Evolutionary conservation across 2,329 filamentous ascomycete species (phyloP).

Genomic region (Orbilia blumenaviensis): DNA sequence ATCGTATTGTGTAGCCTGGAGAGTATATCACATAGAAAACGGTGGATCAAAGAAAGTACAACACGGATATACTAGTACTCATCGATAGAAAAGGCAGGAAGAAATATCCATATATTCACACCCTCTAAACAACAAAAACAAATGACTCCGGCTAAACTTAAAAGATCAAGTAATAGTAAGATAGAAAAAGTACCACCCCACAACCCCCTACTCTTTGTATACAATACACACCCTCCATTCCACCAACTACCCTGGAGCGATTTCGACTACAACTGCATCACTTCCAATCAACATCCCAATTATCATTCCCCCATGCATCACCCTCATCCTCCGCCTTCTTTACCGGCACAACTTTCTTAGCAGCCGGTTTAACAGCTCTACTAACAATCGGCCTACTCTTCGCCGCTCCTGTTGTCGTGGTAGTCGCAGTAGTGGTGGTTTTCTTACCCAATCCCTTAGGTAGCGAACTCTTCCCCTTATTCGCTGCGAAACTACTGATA

Average conservation of each 20-base stretch:
- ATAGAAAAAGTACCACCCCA: not conserved
- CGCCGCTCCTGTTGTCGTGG: slow-evolving; percentile 59
- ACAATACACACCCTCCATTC: not conserved
- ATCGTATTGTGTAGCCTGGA: too few species aligned
- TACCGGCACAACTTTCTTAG: slow-evolving; percentile 72
- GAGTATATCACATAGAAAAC: too few species aligned
- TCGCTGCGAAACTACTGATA: slow-evolving; percentile 86
- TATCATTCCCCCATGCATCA: slow-evolving; percentile 70
- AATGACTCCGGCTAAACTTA: not conserved
- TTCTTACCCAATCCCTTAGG: slow-evolving; percentile 84
- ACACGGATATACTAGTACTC: too few species aligned
- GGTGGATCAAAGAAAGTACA: too few species aligned
- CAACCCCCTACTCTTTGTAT: not conserved
- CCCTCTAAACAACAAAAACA: not conserved
- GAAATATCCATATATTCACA: too few species aligned
- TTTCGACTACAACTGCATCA: not conserved
- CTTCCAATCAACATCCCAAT: slow-evolving; percentile 56
- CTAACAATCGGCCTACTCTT: slow-evolving; percentile 63
- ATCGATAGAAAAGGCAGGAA: too few species aligned
- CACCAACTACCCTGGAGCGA: too few species aligned
- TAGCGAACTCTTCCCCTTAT: slow-evolving; percentile 79
- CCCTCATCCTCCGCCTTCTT: slow-evolving; percentile 69
- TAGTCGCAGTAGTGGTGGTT: slow-evolving; percentile 32
- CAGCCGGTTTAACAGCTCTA: slow-evolving; percentile 57
- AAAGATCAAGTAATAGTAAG: too few species aligned